Evolutionary conservation across 2,329 filamentous ascomycete species (phyloP).

Genomic region (Ophiocordyceps sinensis): DNA sequence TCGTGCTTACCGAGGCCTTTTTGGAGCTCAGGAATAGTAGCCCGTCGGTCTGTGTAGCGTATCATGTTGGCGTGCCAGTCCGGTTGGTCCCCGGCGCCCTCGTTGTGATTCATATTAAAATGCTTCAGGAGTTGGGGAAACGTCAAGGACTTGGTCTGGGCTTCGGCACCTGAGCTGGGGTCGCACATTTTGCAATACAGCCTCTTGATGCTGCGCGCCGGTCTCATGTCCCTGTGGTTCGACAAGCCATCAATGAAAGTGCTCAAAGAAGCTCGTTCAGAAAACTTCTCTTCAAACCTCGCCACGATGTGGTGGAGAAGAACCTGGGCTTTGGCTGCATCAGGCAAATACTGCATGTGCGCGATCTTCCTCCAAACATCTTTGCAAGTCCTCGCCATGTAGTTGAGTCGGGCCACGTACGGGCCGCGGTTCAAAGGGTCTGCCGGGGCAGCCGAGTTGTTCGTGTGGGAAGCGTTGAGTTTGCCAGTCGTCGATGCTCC

Average conservation of each 20-base stretch:
- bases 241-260: constrained; percentile 45
- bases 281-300: constrained; percentile 42
- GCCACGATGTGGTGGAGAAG: constrained; percentile 48
- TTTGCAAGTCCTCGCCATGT: constrained; percentile 39
- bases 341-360: constrained; percentile 44
- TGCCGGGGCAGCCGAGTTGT: no score
- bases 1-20: constrained; percentile 14
- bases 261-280: constrained; percentile 37
- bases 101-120: constrained; percentile 31
- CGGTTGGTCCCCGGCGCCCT: constrained; percentile 9
- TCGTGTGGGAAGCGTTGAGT: no score
- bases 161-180: not conserved
- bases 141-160: constrained; percentile 11
- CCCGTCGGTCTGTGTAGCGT: constrained; percentile 19
- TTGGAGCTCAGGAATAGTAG: constrained; percentile 14
- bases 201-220: constrained; percentile 37
- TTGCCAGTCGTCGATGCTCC: not conserved
- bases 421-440: not conserved
- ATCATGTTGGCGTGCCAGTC: constrained; percentile 35
- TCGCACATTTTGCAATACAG: constrained; percentile 42
- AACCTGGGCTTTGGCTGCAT: constrained; percentile 46
- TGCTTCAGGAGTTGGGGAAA: constrained; percentile 47
- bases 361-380: constrained; percentile 49
- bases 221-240: constrained; percentile 41
- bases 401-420: constrained; percentile 32